phyloP scores from a whole-genome alignment of 495 filamentous ascomycete species.

The Aspergillus saccharolyticus region DNA sequence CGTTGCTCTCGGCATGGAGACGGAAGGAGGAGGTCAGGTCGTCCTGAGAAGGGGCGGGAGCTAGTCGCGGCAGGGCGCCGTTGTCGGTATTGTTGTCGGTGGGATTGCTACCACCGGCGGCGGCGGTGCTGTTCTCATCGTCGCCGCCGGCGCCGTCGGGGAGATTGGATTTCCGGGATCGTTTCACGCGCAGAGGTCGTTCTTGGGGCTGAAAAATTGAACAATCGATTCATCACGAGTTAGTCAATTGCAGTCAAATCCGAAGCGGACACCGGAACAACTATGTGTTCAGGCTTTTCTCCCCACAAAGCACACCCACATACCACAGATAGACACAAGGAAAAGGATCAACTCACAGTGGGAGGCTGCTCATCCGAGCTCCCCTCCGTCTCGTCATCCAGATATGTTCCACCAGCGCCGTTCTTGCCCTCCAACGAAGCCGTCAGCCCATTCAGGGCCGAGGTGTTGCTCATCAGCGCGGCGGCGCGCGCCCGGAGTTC shows the following conservation, averaged over 20 bases:
- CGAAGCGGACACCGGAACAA: too few species aligned
- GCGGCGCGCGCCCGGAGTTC: constrained; percentile 34
- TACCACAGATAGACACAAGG: background rate
- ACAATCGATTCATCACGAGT: too few species aligned
- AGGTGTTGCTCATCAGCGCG: constrained; percentile 29
- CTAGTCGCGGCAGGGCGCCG: constrained; percentile 32
- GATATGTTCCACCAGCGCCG: constrained; percentile 21
- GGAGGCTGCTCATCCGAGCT: constrained; percentile 46
- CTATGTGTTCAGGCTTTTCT: too few species aligned
- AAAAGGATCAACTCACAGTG: constrained; percentile 30
- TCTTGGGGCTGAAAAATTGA: constrained; percentile 73
- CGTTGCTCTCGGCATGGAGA: constrained; percentile 29
- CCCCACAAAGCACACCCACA: too few species aligned
- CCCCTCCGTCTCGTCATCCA: constrained; percentile 46
- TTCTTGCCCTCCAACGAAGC: constrained; percentile 9
- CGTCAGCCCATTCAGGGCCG: constrained; percentile 21
- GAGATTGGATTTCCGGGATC: constrained; percentile 53
- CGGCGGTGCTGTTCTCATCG: constrained; percentile 7
- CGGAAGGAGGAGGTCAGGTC: constrained; percentile 42
- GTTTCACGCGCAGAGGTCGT: constrained; percentile 84
- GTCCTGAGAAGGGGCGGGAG: constrained; percentile 39
- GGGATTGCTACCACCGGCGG: background rate
- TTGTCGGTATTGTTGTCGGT: background rate
- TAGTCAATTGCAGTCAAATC: too few species aligned
- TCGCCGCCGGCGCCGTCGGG: constrained; percentile 14